Percentiles rank a stretch among this genome's conserved stretches.
phyloP scores from a whole-genome alignment of 2,329 filamentous ascomycete genomes.

The Mycogone perniciosa region DNA sequence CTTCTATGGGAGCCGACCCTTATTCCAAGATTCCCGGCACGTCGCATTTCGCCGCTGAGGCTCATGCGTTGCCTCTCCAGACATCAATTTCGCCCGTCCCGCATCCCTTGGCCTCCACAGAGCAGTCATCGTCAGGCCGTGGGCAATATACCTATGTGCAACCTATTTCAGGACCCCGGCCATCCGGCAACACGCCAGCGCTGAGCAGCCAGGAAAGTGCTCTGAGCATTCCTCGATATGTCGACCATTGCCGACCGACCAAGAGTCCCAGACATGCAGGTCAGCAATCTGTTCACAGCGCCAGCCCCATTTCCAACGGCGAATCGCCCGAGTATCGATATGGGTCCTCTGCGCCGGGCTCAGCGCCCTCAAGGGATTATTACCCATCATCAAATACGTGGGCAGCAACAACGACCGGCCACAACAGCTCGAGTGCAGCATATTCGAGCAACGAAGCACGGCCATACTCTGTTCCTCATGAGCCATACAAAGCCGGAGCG shows the following conservation, averaged over 20 bases:
- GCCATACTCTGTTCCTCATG: constrained; percentile 42
- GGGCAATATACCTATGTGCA: constrained; percentile 51
- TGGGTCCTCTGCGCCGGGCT: constrained; percentile 31
- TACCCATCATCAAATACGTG: constrained; percentile 47
- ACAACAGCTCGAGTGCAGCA: constrained; percentile 37
- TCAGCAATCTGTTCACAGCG: constrained; percentile 48
- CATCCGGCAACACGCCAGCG: constrained; percentile 35
- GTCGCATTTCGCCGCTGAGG: constrained; percentile 43
- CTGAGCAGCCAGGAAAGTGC: constrained; percentile 36
- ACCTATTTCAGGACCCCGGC: constrained; percentile 43
- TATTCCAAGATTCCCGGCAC: constrained; percentile 48
- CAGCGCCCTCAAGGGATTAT: constrained; percentile 41
- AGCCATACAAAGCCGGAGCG: constrained; percentile 38
- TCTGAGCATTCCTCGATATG: constrained; percentile 50
- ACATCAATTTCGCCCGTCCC: constrained; percentile 50
- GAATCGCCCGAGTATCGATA: constrained; percentile 53
- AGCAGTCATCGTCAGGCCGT: constrained; percentile 41
- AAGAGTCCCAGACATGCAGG: constrained; percentile 51
- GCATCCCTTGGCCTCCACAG: constrained; percentile 42
- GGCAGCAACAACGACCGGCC: constrained; percentile 46
- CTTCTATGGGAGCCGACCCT: constrained; percentile 43
- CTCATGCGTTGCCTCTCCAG: constrained; percentile 48
- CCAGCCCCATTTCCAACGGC: constrained; percentile 41
- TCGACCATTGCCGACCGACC: constrained; percentile 49
- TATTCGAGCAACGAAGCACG: constrained; percentile 42